A percentile compares a stretch with the other conserved stretches of the same genome.
Evolutionary conservation across 176 grass and related monocot genomes (phyloP).

Genomic region (Oryza punctata): DNA sequence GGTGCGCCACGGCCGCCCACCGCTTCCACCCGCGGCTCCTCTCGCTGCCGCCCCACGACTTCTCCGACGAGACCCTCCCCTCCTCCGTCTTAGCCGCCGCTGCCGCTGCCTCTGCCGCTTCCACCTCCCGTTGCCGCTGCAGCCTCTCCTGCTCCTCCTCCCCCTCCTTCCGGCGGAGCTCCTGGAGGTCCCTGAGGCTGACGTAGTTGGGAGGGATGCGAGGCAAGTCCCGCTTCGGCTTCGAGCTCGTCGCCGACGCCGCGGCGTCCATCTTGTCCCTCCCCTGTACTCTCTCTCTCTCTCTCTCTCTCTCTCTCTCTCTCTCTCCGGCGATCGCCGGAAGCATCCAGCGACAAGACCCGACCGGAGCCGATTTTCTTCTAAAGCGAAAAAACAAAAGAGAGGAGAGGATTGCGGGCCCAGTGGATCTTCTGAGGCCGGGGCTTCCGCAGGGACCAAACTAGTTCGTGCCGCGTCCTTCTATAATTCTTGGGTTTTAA

Average conservation of each 20-base stretch:
- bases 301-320: background rate
- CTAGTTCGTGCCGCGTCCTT: background rate
- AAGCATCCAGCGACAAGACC: background rate
- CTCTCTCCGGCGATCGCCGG: slow-evolving; percentile 21
- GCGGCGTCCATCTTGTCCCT: slow-evolving; percentile 35
- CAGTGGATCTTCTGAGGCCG: background rate
- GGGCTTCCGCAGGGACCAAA: background rate
- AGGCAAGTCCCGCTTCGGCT: slow-evolving; percentile 23
- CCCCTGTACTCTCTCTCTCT: background rate
- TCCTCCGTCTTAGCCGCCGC: background rate
- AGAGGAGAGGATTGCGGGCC: background rate
- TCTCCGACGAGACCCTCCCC: background rate
- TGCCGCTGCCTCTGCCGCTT: background rate
- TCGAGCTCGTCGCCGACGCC: slow-evolving; percentile 13
- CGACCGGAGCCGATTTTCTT: background rate
- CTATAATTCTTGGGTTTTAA: background rate
- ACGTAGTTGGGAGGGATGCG: slow-evolving; percentile 55
- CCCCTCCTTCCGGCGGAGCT: slow-evolving; percentile 47
- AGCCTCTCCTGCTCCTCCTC: slow-evolving; percentile 27
- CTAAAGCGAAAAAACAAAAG: background rate
- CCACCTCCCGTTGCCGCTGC: slow-evolving; percentile 4
- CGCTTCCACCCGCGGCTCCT: background rate
- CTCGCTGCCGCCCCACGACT: background rate
- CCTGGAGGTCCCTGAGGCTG: slow-evolving; percentile 47
- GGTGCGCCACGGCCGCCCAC: background rate